These are phyloP conservation scores for Russula lepida DNA, from an alignment of 768 basidiomycete genomes.

Conservation along the genomic window DNA sequence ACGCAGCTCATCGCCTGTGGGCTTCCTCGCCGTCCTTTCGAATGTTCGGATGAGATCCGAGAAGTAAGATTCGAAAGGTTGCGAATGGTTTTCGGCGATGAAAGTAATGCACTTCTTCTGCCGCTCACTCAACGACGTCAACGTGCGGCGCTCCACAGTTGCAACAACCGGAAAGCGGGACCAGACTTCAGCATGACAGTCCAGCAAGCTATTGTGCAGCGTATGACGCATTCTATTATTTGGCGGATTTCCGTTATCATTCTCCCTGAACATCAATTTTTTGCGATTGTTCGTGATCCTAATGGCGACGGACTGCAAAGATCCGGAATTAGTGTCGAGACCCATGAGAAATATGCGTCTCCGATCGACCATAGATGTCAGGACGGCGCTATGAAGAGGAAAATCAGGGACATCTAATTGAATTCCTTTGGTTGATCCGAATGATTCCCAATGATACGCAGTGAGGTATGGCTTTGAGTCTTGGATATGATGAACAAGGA, in stretches of 20 bases:
- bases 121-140: slow-evolving; percentile 23
- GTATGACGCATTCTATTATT: slow-evolving; percentile 22
- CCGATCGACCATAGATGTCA: slow-evolving; percentile 42
- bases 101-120: slow-evolving; percentile 34
- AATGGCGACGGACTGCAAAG: slow-evolving; percentile 37
- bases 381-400: slow-evolving; percentile 22
- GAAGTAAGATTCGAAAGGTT: slow-evolving; percentile 37
- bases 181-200: slow-evolving; percentile 15
- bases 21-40: slow-evolving; percentile 44
- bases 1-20: slow-evolving; percentile 38
- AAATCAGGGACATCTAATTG: slow-evolving; percentile 28
- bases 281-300: slow-evolving; percentile 48
- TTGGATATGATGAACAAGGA: slow-evolving; percentile 31
- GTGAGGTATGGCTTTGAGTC: slow-evolving; percentile 22
- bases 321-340: slow-evolving; percentile 29
- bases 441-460: slow-evolving; percentile 49
- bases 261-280: slow-evolving; percentile 47
- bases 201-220: slow-evolving; percentile 32
- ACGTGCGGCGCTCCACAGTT: slow-evolving; percentile 5
- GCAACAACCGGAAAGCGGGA: slow-evolving; percentile 10
- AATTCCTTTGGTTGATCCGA: slow-evolving; percentile 45
- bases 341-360: slow-evolving; percentile 36
- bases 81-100: slow-evolving; percentile 33
- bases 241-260: slow-evolving; percentile 25
- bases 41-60: slow-evolving; percentile 37